Conservation (phyloP, 108 stramenopile species). For the Fragilariopsis cylindrus region DNA sequence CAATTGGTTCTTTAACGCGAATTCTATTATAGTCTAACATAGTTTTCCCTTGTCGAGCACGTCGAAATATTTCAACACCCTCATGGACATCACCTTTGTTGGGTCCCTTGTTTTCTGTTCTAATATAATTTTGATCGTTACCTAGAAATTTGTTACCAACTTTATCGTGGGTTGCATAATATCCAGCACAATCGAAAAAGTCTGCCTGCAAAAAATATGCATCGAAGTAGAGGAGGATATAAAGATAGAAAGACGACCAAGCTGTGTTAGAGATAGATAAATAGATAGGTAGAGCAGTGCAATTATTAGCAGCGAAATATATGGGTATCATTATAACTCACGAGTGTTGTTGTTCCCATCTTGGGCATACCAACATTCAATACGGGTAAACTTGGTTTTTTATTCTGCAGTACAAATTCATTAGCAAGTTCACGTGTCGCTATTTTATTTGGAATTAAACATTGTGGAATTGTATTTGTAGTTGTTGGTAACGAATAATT, state of each 20-base stretch:
- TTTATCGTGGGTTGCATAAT: not conserved
- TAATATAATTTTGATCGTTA: not conserved
- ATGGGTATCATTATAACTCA: not conserved
- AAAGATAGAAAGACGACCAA: too few species aligned
- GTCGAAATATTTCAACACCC: not conserved
- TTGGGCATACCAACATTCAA: slow-evolving; percentile 29
- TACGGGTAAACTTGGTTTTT: not conserved
- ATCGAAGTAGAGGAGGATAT: too few species aligned
- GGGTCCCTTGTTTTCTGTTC: not conserved
- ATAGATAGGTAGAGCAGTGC: not conserved
- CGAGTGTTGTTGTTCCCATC: slow-evolving; percentile 11
- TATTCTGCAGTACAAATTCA: not conserved
- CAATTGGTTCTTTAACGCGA: not conserved
- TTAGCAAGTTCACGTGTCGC: not conserved
- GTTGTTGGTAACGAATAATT: not conserved
- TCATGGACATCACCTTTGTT: not conserved
- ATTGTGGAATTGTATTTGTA: not conserved
- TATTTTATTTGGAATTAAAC: not conserved
- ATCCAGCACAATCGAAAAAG: slow-evolving; percentile 17
- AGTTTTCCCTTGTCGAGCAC: not conserved
- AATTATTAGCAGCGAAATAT: not conserved
- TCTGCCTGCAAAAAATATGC: too few species aligned
- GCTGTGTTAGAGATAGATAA: too few species aligned
- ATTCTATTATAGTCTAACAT: not conserved
- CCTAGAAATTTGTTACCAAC: not conserved